Evolutionary conservation across 495 filamentous ascomycete genomes (phyloP).

Genomic region (Penicillium canariense): DNA sequence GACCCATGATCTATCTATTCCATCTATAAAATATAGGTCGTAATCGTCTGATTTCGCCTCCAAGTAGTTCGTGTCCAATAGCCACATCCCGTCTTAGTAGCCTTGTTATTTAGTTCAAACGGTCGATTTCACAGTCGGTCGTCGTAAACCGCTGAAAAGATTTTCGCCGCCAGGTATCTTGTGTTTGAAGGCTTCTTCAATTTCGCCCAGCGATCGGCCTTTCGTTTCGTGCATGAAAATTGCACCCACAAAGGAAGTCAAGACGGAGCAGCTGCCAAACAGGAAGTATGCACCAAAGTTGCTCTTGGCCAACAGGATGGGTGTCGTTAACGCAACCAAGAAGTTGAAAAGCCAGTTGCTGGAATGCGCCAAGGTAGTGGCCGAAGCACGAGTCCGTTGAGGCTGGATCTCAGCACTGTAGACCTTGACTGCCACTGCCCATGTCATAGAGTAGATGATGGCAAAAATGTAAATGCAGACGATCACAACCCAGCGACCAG

Average conservation of each 20-base stretch:
- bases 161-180: background rate
- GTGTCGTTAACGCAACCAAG: slow-evolving; percentile 63
- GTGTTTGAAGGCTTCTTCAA: slow-evolving; percentile 52
- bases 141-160: background rate
- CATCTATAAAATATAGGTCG: too few relatives aligned
- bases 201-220: slow-evolving; percentile 54
- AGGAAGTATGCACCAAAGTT: slow-evolving; percentile 60
- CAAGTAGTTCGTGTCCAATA: background rate
- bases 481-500: slow-evolving; percentile 56
- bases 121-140: background rate
- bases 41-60: background rate
- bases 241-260: slow-evolving; percentile 49
- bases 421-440: slow-evolving; percentile 54
- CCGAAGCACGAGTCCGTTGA: slow-evolving; percentile 49
- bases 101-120: background rate
- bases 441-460: slow-evolving; percentile 44
- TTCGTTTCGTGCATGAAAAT: slow-evolving; percentile 62
- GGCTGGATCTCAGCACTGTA: slow-evolving; percentile 58
- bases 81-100: background rate
- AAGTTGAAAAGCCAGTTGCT: slow-evolving; percentile 58
- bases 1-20: too few relatives aligned
- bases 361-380: slow-evolving; percentile 46
- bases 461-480: slow-evolving; percentile 48
- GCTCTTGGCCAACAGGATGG: slow-evolving; percentile 56
- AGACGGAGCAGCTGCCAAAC: slow-evolving; percentile 50